These are phyloP conservation scores for Aspergillus puulaauensis DNA, from an alignment of 2,329 filamentous ascomycete species.

Conservation along the genomic window DNA sequence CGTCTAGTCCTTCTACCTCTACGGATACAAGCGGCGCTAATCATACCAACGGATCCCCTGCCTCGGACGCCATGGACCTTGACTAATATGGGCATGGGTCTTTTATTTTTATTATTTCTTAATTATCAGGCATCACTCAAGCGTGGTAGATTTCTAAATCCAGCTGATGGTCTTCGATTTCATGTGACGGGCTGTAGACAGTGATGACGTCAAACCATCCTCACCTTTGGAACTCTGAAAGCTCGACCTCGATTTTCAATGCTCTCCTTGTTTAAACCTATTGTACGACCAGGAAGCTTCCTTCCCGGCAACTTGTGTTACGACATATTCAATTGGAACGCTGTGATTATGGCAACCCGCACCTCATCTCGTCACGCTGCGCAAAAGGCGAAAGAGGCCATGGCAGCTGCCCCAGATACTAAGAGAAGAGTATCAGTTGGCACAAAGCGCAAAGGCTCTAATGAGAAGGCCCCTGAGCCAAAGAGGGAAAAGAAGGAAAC, in stretches of 20 bases:
- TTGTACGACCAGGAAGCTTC: neutral
- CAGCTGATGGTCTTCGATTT: neutral
- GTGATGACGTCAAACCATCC: slow-evolving; percentile 36
- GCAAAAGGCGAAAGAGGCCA: slow-evolving; percentile 44
- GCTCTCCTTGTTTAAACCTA: neutral
- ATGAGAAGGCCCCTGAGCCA: slow-evolving; percentile 23
- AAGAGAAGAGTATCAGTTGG: slow-evolving; percentile 28
- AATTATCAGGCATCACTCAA: neutral
- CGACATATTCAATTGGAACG: neutral
- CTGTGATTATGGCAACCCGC: slow-evolving; percentile 30
- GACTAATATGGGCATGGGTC: slow-evolving; percentile 24
- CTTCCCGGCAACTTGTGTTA: neutral
- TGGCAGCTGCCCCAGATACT: slow-evolving; percentile 31
- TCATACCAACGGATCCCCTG: slow-evolving; percentile 10
- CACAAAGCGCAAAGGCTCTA: slow-evolving; percentile 41
- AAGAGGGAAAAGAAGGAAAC: slow-evolving; percentile 43
- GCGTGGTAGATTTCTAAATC: neutral
- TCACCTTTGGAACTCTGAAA: slow-evolving; percentile 15
- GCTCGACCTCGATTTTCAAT: neutral
- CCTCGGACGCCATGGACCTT: slow-evolving; percentile 35
- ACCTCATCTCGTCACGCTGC: slow-evolving; percentile 45
- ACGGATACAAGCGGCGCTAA: slow-evolving; percentile 20
- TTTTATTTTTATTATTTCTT: neutral
- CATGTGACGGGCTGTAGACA: slow-evolving; percentile 2
- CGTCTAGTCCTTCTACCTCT: slow-evolving; percentile 20